Conservation (phyloP, 2,329 filamentous ascomycete genomes). For the Venturia asperata region DNA sequence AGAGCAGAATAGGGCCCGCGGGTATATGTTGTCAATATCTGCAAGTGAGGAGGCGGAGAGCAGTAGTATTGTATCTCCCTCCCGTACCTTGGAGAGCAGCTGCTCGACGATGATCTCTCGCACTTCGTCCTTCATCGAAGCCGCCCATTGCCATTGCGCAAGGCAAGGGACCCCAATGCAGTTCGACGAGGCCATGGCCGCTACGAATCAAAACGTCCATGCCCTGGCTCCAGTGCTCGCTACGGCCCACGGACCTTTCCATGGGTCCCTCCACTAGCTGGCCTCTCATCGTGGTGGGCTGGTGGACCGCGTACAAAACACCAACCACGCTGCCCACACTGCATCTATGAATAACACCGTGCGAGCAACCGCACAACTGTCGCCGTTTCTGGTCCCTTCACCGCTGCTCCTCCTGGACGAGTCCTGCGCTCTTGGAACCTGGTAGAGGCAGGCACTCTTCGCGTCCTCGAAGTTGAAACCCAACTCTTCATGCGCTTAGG, state of each 20-base stretch:
- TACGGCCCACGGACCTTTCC: not conserved
- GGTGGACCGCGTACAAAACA: constrained; percentile 1
- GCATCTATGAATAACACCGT: not conserved
- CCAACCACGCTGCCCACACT: not conserved
- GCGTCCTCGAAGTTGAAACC: not conserved
- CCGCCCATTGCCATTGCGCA: not conserved
- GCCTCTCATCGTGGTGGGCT: constrained; percentile 1
- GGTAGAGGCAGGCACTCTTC: not conserved
- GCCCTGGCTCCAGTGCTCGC: not conserved
- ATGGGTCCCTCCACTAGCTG: not conserved
- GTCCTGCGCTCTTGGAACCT: not conserved
- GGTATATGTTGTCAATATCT: not conserved
- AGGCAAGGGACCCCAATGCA: not conserved
- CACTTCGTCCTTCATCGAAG: not conserved
- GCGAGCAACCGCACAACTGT: not conserved
- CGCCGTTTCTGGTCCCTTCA: not conserved
- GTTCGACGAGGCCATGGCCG: constrained; percentile 1
- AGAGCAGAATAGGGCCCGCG: not conserved
- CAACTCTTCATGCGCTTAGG: not conserved
- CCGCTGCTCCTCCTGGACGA: not conserved
- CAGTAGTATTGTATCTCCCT: constrained; percentile 7
- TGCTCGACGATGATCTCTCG: not conserved
- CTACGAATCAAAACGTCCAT: not conserved
- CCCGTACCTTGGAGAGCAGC: not conserved
- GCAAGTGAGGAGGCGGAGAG: constrained; percentile 1